These are phyloP conservation scores for Saccharomycopsis fermentans DNA, from an alignment of 805 yeast species.

Conservation along the genomic window DNA sequence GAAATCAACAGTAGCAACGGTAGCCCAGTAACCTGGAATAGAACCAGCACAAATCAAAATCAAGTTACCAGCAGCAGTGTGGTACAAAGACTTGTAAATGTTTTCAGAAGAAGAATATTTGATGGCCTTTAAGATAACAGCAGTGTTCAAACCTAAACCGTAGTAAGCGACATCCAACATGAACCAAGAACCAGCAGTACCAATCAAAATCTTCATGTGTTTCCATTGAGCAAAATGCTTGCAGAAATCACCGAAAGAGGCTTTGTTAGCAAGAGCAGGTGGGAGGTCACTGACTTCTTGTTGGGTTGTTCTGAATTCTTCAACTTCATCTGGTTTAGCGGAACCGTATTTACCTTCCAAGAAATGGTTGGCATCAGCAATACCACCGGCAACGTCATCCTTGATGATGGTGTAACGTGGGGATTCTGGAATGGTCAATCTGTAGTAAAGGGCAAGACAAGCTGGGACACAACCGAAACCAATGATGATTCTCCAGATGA, in stretches of 20 bases:
- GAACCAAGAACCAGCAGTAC: constrained; percentile 92
- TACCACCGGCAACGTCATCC: constrained; percentile 44
- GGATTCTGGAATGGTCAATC: constrained; percentile 91
- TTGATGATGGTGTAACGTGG: constrained; percentile 79
- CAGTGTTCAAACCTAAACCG: constrained; percentile 78
- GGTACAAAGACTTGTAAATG: constrained; percentile 60
- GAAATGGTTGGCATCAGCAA: constrained; percentile 46
- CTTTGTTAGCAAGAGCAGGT: constrained; percentile 53
- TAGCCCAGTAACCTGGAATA: constrained; percentile 86
- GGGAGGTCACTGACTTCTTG: constrained; percentile 30
- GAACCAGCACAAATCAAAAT: constrained; percentile 92
- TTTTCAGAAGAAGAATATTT: constrained; percentile 70
- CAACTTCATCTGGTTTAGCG: constrained; percentile 36
- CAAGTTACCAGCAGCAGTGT: constrained; percentile 84
- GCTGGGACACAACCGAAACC: constrained; percentile 93
- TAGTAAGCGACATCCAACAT: constrained; percentile 83
- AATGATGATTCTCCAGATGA: constrained; percentile 87
- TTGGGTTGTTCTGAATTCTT: constrained; percentile 33
- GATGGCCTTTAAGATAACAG: constrained; percentile 68
- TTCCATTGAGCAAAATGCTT: constrained; percentile 77
- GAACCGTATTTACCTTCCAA: constrained; percentile 40
- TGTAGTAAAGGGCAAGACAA: constrained; percentile 70
- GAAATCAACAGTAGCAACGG: constrained; percentile 70
- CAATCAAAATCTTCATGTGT: constrained; percentile 71
- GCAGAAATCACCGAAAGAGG: constrained; percentile 65